phyloP scores from a whole-genome alignment of 768 basidiomycete genomes.

The Boletus reticulatus region DNA sequence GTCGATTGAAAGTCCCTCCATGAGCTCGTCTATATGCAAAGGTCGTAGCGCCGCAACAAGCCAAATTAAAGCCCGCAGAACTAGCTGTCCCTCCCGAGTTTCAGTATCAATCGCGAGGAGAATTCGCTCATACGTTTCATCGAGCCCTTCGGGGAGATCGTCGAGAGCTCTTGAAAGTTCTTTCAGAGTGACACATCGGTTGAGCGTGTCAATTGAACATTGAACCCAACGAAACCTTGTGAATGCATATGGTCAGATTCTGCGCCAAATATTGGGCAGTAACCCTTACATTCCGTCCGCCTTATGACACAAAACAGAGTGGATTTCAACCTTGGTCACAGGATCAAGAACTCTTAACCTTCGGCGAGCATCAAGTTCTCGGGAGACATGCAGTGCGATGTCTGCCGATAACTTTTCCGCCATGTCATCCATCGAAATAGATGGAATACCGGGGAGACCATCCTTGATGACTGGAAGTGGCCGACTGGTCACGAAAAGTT shows the following conservation, averaged over 20 bases:
- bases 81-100: not conserved
- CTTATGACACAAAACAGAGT: not conserved
- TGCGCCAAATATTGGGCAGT: too few relatives aligned
- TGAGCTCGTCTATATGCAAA: not conserved
- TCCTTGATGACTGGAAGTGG: not conserved
- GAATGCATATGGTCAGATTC: not conserved
- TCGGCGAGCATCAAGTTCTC: not conserved
- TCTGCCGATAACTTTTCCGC: not conserved
- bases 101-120: not conserved
- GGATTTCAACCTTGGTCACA: not conserved
- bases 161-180: not conserved
- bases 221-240: slow-evolving; percentile 3
- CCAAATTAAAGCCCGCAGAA: not conserved
- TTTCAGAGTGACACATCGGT: not conserved
- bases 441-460: not conserved
- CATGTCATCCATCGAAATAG: not conserved
- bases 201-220: slow-evolving; percentile 2
- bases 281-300: not conserved
- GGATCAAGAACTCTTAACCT: not conserved
- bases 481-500: slow-evolving; percentile 1
- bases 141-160: not conserved
- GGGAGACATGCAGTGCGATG: not conserved
- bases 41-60: slow-evolving; percentile 3
- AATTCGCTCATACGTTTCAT: slow-evolving; percentile 5
- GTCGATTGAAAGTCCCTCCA: not conserved